These are phyloP conservation scores for Naematelia encephala DNA, from an alignment of 768 basidiomycete genomes.

Conservation along the genomic window DNA sequence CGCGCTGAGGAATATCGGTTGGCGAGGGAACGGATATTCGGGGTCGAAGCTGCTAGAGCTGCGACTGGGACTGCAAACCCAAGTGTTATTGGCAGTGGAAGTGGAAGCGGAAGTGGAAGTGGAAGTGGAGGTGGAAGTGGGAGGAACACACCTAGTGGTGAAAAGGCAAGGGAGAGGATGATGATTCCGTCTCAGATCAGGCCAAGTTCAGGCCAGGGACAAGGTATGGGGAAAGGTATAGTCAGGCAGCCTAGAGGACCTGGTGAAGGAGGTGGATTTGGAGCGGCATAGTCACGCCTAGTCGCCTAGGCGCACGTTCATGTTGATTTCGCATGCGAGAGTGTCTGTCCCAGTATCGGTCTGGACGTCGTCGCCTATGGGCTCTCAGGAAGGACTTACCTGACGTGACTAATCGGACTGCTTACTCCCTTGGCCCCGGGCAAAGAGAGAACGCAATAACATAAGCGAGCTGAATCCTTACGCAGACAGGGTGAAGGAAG, in stretches of 20 bases:
- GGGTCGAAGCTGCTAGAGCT: neutral
- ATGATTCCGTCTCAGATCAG: neutral
- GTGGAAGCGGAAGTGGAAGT: neutral
- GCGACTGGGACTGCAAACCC: neutral
- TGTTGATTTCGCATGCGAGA: too few species aligned
- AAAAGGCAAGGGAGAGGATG: neutral
- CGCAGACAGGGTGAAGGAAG: too few species aligned
- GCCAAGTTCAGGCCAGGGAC: neutral
- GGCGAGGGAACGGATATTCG: conserved; percentile 38
- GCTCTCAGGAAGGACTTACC: too few species aligned
- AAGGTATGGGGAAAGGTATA: neutral
- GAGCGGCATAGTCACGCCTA: too few species aligned
- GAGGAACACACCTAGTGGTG: neutral
- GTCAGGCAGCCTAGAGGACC: neutral
- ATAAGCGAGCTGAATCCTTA: too few species aligned
- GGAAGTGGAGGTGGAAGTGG: neutral
- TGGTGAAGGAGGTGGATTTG: neutral
- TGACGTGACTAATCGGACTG: too few species aligned
- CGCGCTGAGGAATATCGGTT: conserved; percentile 38
- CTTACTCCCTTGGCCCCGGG: too few species aligned
- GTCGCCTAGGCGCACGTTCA: too few species aligned
- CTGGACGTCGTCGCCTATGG: too few species aligned
- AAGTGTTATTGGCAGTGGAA: neutral
- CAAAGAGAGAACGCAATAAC: too few species aligned
- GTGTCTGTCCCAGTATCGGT: too few species aligned